Conservation (phyloP, 805 yeast genomes). For the Pichia exigua region DNA sequence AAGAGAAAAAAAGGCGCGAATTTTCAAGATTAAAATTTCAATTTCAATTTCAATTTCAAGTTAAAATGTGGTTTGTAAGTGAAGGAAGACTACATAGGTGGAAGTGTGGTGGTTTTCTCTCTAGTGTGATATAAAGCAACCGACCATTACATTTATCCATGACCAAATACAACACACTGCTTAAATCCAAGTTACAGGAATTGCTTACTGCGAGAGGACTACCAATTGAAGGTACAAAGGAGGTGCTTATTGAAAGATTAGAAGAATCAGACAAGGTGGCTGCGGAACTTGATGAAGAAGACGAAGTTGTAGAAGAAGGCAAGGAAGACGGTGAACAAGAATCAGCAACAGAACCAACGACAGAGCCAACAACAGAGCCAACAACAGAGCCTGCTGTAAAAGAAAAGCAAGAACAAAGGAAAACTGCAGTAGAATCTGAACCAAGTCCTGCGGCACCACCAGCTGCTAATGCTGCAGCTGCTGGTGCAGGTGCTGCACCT, state of each 20-base stretch:
- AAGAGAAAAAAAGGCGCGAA: not conserved
- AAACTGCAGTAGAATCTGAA: not conserved
- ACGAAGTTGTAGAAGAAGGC: conserved; percentile 11
- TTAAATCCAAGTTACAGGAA: conserved; percentile 82
- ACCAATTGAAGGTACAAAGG: conserved; percentile 69
- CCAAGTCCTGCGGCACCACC: conserved; percentile 13
- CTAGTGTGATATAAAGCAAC: too few relatives aligned
- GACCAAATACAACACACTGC: conserved; percentile 53
- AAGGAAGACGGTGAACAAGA: conserved; percentile 7
- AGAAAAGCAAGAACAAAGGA: too few relatives aligned
- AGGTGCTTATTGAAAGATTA: conserved; percentile 62
- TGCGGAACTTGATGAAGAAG: conserved; percentile 23
- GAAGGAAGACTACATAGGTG: too few relatives aligned
- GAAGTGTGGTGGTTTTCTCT: too few relatives aligned
- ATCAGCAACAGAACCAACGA: conserved; percentile 7
- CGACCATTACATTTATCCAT: conserved; percentile 21
- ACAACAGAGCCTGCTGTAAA: too few relatives aligned
- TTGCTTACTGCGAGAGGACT: conserved; percentile 59
- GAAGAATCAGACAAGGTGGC: conserved; percentile 44
- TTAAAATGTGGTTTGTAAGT: too few relatives aligned
- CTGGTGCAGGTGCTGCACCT: conserved; percentile 3
- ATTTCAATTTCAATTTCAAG: too few relatives aligned
- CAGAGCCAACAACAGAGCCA: conserved; percentile 9
- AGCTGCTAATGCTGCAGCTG: conserved; percentile 12
- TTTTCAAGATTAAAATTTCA: too few relatives aligned